These are phyloP conservation scores for Escallonia rubra DNA, from an alignment of 129 eudicot species.

Conservation along the genomic window DNA sequence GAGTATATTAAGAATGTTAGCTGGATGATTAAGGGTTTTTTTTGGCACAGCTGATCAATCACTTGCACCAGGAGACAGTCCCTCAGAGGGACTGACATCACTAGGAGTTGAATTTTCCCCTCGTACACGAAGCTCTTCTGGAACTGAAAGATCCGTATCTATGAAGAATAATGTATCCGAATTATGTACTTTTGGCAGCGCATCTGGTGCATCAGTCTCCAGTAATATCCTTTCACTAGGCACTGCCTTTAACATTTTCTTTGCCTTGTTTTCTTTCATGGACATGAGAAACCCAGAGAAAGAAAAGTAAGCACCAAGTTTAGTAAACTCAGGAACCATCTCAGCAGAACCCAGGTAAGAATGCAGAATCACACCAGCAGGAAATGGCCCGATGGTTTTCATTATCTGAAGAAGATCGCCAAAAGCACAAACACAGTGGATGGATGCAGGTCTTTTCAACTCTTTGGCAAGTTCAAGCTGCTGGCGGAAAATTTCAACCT, in stretches of 20 bases:
- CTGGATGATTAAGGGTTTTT: slow-evolving; percentile 41
- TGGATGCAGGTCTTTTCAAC: slow-evolving; percentile 75
- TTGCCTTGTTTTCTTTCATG: slow-evolving; percentile 78
- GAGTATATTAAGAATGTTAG: slow-evolving; percentile 50
- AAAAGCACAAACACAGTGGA: slow-evolving; percentile 94
- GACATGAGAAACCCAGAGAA: slow-evolving; percentile 89
- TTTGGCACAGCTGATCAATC: background rate
- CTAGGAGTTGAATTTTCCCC: slow-evolving; percentile 9
- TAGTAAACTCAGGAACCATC: slow-evolving; percentile 84
- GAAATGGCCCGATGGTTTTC: slow-evolving; percentile 74
- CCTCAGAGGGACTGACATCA: too few species aligned
- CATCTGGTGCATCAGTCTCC: slow-evolving; percentile 99
- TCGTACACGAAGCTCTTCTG: slow-evolving; percentile 10
- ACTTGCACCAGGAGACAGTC: too few species aligned
- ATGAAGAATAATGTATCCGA: slow-evolving; percentile 43
- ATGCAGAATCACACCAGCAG: slow-evolving; percentile 80
- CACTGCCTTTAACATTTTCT: slow-evolving; percentile 69
- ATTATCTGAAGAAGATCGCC: slow-evolving; percentile 79
- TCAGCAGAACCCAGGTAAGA: slow-evolving; percentile 93
- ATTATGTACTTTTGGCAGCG: slow-evolving; percentile 38
- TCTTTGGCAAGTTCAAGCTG: slow-evolving; percentile 94
- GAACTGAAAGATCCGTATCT: slow-evolving; percentile 27
- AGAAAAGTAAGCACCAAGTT: slow-evolving; percentile 90
- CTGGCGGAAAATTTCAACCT: slow-evolving; percentile 58
- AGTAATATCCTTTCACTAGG: slow-evolving; percentile 79